Conservation (phyloP, 805 yeast species). For the Saccharomycopsis fermentans region DNA sequence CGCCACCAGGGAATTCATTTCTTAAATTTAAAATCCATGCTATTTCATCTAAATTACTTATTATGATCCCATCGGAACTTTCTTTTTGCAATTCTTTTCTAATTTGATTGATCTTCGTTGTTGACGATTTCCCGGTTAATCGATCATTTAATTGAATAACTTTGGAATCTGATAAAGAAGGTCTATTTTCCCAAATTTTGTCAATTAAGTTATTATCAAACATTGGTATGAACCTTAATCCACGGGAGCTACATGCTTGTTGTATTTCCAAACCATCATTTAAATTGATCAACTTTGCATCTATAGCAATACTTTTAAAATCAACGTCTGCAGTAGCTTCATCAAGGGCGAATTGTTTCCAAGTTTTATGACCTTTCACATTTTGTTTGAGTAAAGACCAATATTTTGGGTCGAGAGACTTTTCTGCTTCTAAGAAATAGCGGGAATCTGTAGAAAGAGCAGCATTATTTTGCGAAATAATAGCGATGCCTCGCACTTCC, state of each 20-base stretch:
- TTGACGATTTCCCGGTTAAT: constrained; percentile 56
- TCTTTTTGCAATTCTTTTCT: constrained; percentile 27
- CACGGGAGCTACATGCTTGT: constrained; percentile 22
- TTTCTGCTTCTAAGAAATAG: constrained; percentile 47
- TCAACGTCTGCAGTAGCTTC: background rate
- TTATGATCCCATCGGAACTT: constrained; percentile 26
- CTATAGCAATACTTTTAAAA: constrained; percentile 42
- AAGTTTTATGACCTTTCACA: constrained; percentile 37
- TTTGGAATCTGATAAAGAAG: constrained; percentile 42
- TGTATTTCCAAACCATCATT: constrained; percentile 25
- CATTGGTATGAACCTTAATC: constrained; percentile 38
- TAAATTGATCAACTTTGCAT: constrained; percentile 62
- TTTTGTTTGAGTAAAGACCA: constrained; percentile 49
- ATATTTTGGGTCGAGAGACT: constrained; percentile 45
- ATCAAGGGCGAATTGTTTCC: constrained; percentile 50
- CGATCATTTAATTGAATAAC: constrained; percentile 42
- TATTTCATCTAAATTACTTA: constrained; percentile 73
- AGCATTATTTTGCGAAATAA: constrained; percentile 40
- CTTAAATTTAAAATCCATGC: constrained; percentile 87
- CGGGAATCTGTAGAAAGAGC: constrained; percentile 53
- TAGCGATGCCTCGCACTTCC: constrained; percentile 54
- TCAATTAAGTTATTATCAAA: constrained; percentile 59
- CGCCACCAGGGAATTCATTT: constrained; percentile 39
- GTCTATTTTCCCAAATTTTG: constrained; percentile 66
- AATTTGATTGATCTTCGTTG: constrained; percentile 46